These are phyloP conservation scores for Ogataea populi-albae DNA, from an alignment of 805 yeast genomes.

Conservation along the genomic window DNA sequence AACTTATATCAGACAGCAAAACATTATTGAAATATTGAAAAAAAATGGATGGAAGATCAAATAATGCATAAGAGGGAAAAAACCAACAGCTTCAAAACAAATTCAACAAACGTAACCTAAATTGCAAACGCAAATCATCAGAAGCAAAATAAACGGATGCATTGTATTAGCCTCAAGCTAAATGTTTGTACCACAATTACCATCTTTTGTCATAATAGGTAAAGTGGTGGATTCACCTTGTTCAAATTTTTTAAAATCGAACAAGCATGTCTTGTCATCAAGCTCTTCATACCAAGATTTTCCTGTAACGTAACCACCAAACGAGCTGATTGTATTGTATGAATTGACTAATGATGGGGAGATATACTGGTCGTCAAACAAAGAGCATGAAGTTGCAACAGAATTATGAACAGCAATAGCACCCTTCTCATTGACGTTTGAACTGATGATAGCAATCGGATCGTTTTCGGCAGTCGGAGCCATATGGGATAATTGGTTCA, in stretches of 20 bases:
- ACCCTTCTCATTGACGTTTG: neutral
- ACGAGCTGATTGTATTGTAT: slow-evolving; percentile 14
- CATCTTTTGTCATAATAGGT: too few species aligned
- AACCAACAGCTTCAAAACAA: too few species aligned
- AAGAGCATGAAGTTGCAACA: slow-evolving; percentile 14
- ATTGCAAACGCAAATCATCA: too few species aligned
- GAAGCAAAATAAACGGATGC: too few species aligned
- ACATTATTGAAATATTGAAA: too few species aligned
- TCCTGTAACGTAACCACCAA: slow-evolving; percentile 9
- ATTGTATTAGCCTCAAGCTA: too few species aligned
- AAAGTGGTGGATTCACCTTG: slow-evolving; percentile 1
- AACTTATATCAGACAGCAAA: too few species aligned
- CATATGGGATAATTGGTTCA: slow-evolving; percentile 11
- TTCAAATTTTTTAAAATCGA: slow-evolving; percentile 2
- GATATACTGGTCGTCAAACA: slow-evolving; percentile 14
- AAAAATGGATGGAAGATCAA: too few species aligned
- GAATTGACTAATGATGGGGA: slow-evolving; percentile 20
- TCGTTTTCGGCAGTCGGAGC: slow-evolving; percentile 6
- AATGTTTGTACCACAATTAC: too few species aligned
- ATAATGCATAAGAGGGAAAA: too few species aligned
- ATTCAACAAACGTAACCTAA: too few species aligned
- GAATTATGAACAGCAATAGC: slow-evolving; percentile 9
- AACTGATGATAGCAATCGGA: slow-evolving; percentile 11
- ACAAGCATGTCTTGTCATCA: slow-evolving; percentile 12
- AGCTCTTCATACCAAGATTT: slow-evolving; percentile 21